Percentiles rank a stretch among this genome's conserved stretches.
These are phyloP conservation scores for Phylloporus arenicola DNA, from an alignment of 768 basidiomycete species.

Conservation along the genomic window DNA sequence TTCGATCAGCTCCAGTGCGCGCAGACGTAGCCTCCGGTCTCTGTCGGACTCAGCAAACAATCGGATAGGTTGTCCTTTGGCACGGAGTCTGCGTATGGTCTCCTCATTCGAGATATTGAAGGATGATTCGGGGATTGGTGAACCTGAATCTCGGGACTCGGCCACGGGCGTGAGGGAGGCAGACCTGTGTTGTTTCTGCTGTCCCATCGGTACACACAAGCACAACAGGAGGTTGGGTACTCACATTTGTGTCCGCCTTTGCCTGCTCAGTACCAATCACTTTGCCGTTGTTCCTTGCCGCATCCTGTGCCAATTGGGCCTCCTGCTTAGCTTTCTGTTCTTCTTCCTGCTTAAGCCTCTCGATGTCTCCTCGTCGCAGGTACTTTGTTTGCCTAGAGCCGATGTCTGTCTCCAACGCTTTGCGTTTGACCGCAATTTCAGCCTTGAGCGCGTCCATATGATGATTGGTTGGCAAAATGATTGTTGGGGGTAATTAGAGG, in stretches of 20 bases:
- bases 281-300: slow-evolving; percentile 15
- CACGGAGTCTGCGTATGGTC: slow-evolving; percentile 79
- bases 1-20: slow-evolving; percentile 93
- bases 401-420: slow-evolving; percentile 51
- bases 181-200: slow-evolving; percentile 40
- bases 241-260: slow-evolving; percentile 40
- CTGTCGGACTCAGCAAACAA: slow-evolving; percentile 95
- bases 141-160: slow-evolving; percentile 33
- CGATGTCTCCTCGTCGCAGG: slow-evolving; percentile 86
- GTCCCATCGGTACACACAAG: slow-evolving; percentile 42
- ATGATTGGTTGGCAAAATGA: not conserved
- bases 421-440: slow-evolving; percentile 85
- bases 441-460: slow-evolving; percentile 92
- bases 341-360: slow-evolving; percentile 53
- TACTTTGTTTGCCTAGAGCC: slow-evolving; percentile 70
- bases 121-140: slow-evolving; percentile 35
- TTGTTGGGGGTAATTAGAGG: not conserved
- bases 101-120: slow-evolving; percentile 96
- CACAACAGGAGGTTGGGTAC: slow-evolving; percentile 17
- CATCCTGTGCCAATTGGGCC: slow-evolving; percentile 31
- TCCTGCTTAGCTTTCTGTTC: slow-evolving; percentile 31
- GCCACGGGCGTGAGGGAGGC: slow-evolving; percentile 36
- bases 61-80: slow-evolving; percentile 90
- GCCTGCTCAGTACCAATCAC: slow-evolving; percentile 17
- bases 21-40: slow-evolving; percentile 81